phyloP scores from a whole-genome alignment of 225 moss, liverwort and hornwort species.

The Physcomitrellopsis africana region DNA sequence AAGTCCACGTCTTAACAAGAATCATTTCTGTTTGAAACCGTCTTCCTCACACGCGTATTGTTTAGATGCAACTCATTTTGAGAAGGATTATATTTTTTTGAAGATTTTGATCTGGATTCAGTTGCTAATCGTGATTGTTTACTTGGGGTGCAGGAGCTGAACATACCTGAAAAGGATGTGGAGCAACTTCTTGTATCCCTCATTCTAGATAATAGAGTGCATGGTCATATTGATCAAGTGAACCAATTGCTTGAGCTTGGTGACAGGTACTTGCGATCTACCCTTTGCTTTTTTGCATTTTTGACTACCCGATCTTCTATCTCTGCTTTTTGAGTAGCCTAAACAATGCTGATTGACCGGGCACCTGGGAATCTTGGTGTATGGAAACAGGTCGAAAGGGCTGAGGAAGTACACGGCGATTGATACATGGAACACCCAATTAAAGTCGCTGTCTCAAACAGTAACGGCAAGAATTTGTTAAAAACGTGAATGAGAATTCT shows the following conservation, averaged over 20 bases:
- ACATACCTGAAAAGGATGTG: constrained; percentile 83
- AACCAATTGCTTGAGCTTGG: constrained; percentile 83
- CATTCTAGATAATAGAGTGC: constrained; percentile 80
- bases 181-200: constrained; percentile 78
- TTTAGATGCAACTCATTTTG: no score
- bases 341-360: neutral
- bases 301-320: no score
- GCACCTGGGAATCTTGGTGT: neutral
- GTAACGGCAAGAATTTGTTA: constrained; percentile 73
- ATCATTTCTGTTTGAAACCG: no score
- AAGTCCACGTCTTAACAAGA: no score
- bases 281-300: neutral
- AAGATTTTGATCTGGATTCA: no score
- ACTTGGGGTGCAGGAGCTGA: constrained; percentile 57
- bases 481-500: constrained; percentile 35
- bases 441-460: constrained; percentile 75
- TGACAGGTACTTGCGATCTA: constrained; percentile 47
- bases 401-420: constrained; percentile 83
- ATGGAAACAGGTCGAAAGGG: constrained; percentile 60
- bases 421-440: constrained; percentile 77
- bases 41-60: no score
- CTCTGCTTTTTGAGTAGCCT: neutral
- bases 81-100: neutral
- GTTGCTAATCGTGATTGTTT: neutral
- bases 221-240: constrained; percentile 84